These are phyloP conservation scores for Wickerhamomyces sp. DNA, from an alignment of 1,139 yeast species.

Conservation along the genomic window DNA sequence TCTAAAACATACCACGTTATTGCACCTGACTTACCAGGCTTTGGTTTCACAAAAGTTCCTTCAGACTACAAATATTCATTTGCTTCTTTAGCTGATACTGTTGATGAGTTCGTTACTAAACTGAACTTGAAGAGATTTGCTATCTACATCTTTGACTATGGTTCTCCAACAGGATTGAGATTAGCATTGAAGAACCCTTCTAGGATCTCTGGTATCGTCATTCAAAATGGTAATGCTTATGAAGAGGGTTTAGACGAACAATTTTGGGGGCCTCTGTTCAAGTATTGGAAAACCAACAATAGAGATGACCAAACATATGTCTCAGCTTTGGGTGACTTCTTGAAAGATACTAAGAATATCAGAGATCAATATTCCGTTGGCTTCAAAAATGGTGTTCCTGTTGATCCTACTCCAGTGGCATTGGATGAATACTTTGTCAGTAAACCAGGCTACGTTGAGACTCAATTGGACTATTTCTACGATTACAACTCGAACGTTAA, in stretches of 20 bases:
- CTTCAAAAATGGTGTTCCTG: conserved; percentile 21
- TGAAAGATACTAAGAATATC: conserved; percentile 22
- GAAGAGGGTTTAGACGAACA: conserved; percentile 33
- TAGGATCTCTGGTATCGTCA: conserved; percentile 29
- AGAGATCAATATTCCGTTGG: conserved; percentile 31
- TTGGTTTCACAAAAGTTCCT: conserved; percentile 35
- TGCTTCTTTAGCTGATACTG: conserved; percentile 30
- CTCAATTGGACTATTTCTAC: conserved; percentile 32
- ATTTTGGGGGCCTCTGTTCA: conserved; percentile 35
- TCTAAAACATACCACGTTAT: conserved; percentile 34
- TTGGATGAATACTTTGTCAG: conserved; percentile 29
- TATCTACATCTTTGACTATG: conserved; percentile 40
- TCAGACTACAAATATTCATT: conserved; percentile 28
- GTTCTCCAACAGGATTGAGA: conserved; percentile 39
- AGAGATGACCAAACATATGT: conserved; percentile 11
- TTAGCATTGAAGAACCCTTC: conserved; percentile 31
- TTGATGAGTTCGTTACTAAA: conserved; percentile 29
- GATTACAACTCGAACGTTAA: conserved; percentile 34
- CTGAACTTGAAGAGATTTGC: conserved; percentile 29
- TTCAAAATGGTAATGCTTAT: conserved; percentile 44
- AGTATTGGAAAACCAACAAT: conserved; percentile 29
- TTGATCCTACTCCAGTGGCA: conserved; percentile 33
- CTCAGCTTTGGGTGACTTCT: conserved; percentile 18
- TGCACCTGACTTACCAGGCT: conserved; percentile 45
- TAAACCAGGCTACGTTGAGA: conserved; percentile 26